Percentiles rank a stretch among this genome's conserved stretches.
These are phyloP conservation scores for Brassica rapa DNA, from an alignment of 345 rosid species.

Conservation along the genomic window DNA sequence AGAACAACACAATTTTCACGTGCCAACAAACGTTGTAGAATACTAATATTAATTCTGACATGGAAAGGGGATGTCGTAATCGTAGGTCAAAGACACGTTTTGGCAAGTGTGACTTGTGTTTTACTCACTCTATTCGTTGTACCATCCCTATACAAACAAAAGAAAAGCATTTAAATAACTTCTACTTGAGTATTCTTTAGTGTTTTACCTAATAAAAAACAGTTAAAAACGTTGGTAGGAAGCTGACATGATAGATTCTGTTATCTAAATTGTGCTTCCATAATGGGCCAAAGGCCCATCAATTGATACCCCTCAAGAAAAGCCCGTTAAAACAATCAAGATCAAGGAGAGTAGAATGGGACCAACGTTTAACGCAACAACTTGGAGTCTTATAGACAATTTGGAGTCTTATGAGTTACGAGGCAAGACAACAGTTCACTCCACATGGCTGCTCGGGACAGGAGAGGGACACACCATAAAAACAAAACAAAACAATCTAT, in stretches of 20 bases:
- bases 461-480: conserved; percentile 16
- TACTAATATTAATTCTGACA: neutral
- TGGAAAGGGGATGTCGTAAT: neutral
- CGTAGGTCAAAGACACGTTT: neutral
- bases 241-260: neutral
- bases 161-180: neutral
- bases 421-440: neutral
- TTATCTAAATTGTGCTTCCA: neutral
- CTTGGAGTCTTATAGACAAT: neutral
- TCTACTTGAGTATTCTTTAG: neutral
- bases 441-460: conserved; percentile 30
- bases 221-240: neutral
- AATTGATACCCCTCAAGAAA: neutral
- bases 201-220: neutral
- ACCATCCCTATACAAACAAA: neutral
- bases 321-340: neutral
- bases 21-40: neutral
- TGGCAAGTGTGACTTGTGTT: neutral
- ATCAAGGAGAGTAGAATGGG: neutral
- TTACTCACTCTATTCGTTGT: neutral
- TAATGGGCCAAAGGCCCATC: neutral
- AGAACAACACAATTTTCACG: neutral
- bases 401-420: neutral
- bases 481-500: neutral
- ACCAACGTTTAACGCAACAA: neutral